phyloP scores from a whole-genome alignment of 2,329 filamentous ascomycete species.

The Beauveria brongniartii region DNA sequence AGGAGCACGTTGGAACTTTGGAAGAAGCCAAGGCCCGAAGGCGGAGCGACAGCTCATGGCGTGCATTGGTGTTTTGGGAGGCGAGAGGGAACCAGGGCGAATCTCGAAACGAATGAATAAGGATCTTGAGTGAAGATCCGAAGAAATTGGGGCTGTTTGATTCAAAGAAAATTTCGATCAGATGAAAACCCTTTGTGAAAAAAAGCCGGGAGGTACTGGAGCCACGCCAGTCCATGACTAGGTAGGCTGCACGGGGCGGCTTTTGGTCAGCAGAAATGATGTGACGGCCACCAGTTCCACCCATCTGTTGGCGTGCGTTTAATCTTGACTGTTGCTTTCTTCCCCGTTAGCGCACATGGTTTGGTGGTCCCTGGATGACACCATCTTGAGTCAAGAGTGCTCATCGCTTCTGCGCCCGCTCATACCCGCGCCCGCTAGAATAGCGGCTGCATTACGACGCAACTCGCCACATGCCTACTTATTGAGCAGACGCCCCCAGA shows the following conservation, averaged over 20 bases:
- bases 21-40: not conserved
- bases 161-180: not conserved
- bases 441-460: not conserved
- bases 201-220: not conserved
- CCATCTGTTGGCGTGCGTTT: conserved; percentile 6
- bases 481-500: not conserved
- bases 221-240: not conserved
- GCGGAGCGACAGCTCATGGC: not conserved
- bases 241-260: not conserved
- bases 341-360: conserved; percentile 4
- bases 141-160: not conserved
- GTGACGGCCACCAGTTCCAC: conserved; percentile 2
- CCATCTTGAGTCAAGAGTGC: conserved; percentile 7
- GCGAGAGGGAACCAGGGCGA: not conserved
- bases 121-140: too few relatives aligned
- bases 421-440: not conserved
- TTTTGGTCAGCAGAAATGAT: not conserved
- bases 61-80: not conserved
- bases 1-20: not conserved
- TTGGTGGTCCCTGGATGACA: conserved; percentile 10
- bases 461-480: not conserved
- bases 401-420: conserved; percentile 8
- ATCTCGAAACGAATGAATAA: not conserved
- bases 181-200: not conserved
- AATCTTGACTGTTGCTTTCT: conserved; percentile 6